Conservation (phyloP, 2,329 filamentous ascomycete species). For the Lachnellula cervina region DNA sequence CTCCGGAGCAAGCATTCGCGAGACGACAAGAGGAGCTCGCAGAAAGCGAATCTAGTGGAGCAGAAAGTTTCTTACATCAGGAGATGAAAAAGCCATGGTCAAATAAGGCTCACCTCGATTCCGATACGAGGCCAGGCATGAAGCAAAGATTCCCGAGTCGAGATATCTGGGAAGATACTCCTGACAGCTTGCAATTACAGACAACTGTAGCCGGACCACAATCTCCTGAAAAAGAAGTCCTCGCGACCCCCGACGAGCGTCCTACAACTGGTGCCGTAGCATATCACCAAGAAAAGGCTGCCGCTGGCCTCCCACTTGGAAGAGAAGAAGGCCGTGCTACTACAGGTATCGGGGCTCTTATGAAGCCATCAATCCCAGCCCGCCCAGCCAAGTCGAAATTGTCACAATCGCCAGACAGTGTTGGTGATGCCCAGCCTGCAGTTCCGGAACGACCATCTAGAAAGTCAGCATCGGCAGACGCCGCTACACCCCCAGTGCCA, state of each 20-base stretch:
- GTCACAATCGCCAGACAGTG: slow-evolving; percentile 24
- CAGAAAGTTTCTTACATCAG: slow-evolving; percentile 49
- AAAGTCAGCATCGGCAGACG: slow-evolving; percentile 13
- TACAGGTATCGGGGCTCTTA: slow-evolving; percentile 43
- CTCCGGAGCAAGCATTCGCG: slow-evolving; percentile 60
- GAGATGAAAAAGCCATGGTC: slow-evolving; percentile 47
- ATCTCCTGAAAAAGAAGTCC: slow-evolving; percentile 37
- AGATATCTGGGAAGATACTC: slow-evolving; percentile 92
- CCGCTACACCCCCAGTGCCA: slow-evolving; percentile 35
- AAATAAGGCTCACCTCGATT: slow-evolving; percentile 45
- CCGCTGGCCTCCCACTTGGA: slow-evolving; percentile 17
- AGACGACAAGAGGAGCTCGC: slow-evolving; percentile 61
- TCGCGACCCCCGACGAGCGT: slow-evolving; percentile 40
- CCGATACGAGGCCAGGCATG: slow-evolving; percentile 50
- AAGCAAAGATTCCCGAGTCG: slow-evolving; percentile 79
- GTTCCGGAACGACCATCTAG: slow-evolving; percentile 27
- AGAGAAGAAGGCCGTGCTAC: slow-evolving; percentile 22
- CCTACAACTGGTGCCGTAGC: slow-evolving; percentile 27
- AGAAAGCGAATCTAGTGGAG: slow-evolving; percentile 45
- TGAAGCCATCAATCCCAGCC: slow-evolving; percentile 52
- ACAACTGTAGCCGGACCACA: slow-evolving; percentile 58
- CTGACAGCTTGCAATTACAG: slow-evolving; percentile 74
- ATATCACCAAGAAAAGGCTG: slow-evolving; percentile 27
- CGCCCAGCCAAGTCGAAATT: slow-evolving; percentile 41
- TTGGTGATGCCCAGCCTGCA: slow-evolving; percentile 20